Evolutionary conservation across 257 asterid genomes (phyloP).

Genomic region (Forsythia suspensa): DNA sequence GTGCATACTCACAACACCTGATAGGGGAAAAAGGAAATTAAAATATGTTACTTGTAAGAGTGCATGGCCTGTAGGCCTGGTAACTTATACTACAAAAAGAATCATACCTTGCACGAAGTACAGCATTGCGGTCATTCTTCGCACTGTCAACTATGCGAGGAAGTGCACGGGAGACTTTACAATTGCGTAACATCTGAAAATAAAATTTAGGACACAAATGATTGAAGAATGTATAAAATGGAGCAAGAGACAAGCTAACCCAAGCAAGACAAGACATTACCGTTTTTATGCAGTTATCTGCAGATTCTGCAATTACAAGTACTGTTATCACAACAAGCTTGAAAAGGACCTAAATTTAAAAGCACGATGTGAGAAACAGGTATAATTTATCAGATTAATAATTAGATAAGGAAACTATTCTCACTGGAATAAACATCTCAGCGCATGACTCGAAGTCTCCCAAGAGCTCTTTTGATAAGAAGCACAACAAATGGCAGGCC

Average conservation of each 20-base stretch:
- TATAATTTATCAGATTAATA: constrained; percentile 17
- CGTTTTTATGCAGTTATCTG: constrained; percentile 98
- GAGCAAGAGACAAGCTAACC: constrained; percentile 13
- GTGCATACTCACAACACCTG: constrained; percentile 99
- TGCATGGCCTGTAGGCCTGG: constrained; percentile 12
- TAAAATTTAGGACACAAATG: constrained; percentile 20
- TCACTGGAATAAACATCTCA: constrained; percentile 96
- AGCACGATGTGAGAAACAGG: constrained; percentile 40
- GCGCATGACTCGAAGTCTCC: constrained; percentile 98
- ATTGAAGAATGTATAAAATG: constrained; percentile 16
- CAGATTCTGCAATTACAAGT: constrained; percentile 98
- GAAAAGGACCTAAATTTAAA: constrained; percentile 84
- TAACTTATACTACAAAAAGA: constrained; percentile 18
- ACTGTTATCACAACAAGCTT: constrained; percentile 99
- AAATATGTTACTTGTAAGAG: constrained; percentile 23
- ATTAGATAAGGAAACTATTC: constrained; percentile 30
- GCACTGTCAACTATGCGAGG: constrained; percentile 91
- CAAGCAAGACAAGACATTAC: constrained; percentile 38
- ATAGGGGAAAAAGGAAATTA: constrained; percentile 17
- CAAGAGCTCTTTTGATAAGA: constrained; percentile 91
- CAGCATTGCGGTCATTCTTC: constrained; percentile 88
- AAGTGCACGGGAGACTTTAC: constrained; percentile 93
- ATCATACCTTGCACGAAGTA: constrained; percentile 91
- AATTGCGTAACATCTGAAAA: constrained; percentile 87
- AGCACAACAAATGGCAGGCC: constrained; percentile 85